phyloP scores from a whole-genome alignment of 208 protist genomes.

The Trypanosoma platydactyli region DNA sequence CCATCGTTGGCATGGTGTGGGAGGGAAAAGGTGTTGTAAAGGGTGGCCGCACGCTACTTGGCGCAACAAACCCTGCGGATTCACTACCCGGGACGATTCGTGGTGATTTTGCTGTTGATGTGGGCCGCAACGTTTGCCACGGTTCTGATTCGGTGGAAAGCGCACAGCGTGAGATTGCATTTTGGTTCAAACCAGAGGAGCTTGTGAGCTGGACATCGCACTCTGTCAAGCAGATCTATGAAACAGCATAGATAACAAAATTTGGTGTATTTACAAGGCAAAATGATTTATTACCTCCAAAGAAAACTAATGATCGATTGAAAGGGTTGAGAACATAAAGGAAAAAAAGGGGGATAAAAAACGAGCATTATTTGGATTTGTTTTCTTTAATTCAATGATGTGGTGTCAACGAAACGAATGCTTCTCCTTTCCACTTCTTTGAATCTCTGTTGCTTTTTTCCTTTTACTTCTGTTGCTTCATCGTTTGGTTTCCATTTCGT shows the following conservation, averaged over 20 bases:
- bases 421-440: not conserved
- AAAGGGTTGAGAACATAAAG: slow-evolving; percentile 14
- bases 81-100: slow-evolving; percentile 96
- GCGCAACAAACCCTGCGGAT: slow-evolving; percentile 94
- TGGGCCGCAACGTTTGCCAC: slow-evolving; percentile 97
- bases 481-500: not conserved
- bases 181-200: slow-evolving; percentile 96
- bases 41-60: slow-evolving; percentile 93
- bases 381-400: not conserved
- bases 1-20: slow-evolving; percentile 97
- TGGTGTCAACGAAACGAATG: not conserved
- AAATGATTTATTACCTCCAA: slow-evolving; percentile 1
- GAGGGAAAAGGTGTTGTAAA: slow-evolving; percentile 96
- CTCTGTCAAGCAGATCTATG: slow-evolving; percentile 84
- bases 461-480: not conserved
- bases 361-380: slow-evolving; percentile 6
- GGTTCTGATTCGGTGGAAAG: slow-evolving; percentile 94
- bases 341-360: slow-evolving; percentile 20
- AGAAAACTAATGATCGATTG: not conserved
- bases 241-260: slow-evolving; percentile 35
- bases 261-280: not conserved
- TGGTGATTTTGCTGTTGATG: slow-evolving; percentile 95
- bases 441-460: not conserved
- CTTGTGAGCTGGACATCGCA: slow-evolving; percentile 80
- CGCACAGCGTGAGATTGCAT: slow-evolving; percentile 94